phyloP scores from a whole-genome alignment of 2,329 filamentous ascomycete species.

The Zymoseptoria passerinii region DNA sequence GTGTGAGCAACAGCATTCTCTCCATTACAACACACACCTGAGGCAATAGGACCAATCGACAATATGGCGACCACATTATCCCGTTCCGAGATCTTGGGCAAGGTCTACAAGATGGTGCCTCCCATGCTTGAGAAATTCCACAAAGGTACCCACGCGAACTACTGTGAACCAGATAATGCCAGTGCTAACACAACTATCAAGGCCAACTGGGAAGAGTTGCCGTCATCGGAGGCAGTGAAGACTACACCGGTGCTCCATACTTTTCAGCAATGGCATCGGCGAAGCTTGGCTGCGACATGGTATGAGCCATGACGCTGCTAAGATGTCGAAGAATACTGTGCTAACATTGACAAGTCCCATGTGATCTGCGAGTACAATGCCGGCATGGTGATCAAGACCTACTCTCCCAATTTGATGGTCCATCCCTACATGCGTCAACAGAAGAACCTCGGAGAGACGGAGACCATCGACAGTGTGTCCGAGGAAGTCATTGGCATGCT shows the following conservation, averaged over 20 bases:
- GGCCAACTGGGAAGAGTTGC: slow-evolving; percentile 86
- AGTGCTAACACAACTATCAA: slow-evolving; percentile 30
- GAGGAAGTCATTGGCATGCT: slow-evolving; percentile 69
- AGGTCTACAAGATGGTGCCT: slow-evolving; percentile 82
- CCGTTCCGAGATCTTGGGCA: slow-evolving; percentile 67
- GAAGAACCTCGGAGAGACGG: slow-evolving; percentile 46
- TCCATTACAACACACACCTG: background rate
- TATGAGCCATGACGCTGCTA: slow-evolving; percentile 32
- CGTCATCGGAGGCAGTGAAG: slow-evolving; percentile 89
- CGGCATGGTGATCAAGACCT: slow-evolving; percentile 82
- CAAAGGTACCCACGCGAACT: slow-evolving; percentile 56
- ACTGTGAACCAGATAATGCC: background rate
- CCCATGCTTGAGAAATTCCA: slow-evolving; percentile 94
- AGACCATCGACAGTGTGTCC: slow-evolving; percentile 56
- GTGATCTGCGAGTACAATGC: slow-evolving; percentile 92
- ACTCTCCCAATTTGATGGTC: slow-evolving; percentile 97
- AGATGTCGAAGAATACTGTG: background rate
- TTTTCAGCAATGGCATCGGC: slow-evolving; percentile 97
- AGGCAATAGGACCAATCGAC: background rate
- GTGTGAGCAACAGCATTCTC: background rate
- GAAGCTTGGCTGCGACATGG: slow-evolving; percentile 82
- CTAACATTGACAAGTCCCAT: slow-evolving; percentile 54
- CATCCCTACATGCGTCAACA: slow-evolving; percentile 88
- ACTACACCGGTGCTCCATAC: slow-evolving; percentile 95
- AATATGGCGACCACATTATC: slow-evolving; percentile 44